Evolutionary conservation across 495 filamentous ascomycete species (phyloP), one percentile per base, ranked within the genome.

Genomic region (Penicillium bialowiezense): DNA sequence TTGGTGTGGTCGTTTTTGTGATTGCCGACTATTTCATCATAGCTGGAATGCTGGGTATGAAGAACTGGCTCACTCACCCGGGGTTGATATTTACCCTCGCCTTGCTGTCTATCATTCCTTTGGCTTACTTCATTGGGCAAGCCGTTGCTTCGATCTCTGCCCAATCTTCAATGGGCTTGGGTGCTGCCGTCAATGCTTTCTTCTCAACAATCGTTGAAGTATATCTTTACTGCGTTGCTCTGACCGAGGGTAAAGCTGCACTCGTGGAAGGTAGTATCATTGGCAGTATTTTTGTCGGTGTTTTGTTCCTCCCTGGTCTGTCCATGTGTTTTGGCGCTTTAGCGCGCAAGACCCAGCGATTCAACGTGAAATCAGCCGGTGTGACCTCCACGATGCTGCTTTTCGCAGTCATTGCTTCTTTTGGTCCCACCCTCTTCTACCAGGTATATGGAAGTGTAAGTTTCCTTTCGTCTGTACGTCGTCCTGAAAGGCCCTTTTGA

Each of bases 71-170:
- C 44, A 95, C 91, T 2, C 77, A 84, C 37, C 84, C 89, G 4
- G 90, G 86, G 15, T 82, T 96, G 44, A 76, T 99, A 32, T 99
- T 99, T 69, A 78, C 83, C 3, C 75, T 90, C 3, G 87, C 89
- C 17, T 74, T 99, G 10, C 78, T 91, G 51, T 97, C 92, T 35
- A 91, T 97, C 64, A 96, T 97, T 38, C 93, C 93, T 17, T 69
- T 99, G n/a, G 93, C 93, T 23, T 97, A 99, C 69, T 99, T 97
- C 73, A 99, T 99, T 66, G 93, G 93, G 7, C 93, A 99, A 68
- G 93, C 93, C 42, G 93, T 99, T 34, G 93, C 93, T n/a, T 97
- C 93, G 28, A 97, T 99, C 56, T 97, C 93, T 13, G 93, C 93
- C 7, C 93, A 99, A 62, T 96, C 90, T 14, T 95, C 90, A n/a